These are phyloP conservation scores for Phytophthora melonis DNA, from an alignment of 352 stramenopile species.

Conservation along the genomic window DNA sequence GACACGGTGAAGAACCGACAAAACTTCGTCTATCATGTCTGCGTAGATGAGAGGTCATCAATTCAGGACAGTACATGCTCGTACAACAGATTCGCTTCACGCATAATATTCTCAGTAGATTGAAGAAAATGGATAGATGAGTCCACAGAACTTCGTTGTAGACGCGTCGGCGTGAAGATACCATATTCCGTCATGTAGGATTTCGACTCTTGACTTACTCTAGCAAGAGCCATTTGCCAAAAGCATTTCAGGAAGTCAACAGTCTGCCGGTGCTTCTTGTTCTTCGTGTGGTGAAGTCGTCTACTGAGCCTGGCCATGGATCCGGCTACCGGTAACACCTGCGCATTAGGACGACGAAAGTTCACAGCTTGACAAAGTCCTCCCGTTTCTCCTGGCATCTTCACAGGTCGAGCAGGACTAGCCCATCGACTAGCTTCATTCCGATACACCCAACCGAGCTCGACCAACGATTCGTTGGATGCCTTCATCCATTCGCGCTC, in stretches of 20 bases:
- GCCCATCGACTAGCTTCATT: conserved; percentile 13
- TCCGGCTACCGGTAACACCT: conserved; percentile 8
- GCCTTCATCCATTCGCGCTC: conserved; percentile 6
- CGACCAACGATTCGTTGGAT: conserved; percentile 6
- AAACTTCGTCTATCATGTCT: conserved; percentile 13
- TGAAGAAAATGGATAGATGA: conserved; percentile 15
- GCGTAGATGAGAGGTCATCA: conserved; percentile 6
- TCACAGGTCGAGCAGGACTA: conserved; percentile 10
- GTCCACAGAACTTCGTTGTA: conserved; percentile 12
- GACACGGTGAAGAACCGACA: conserved; percentile 9
- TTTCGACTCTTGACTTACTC: conserved; percentile 14
- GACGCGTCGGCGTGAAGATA: conserved; percentile 6
- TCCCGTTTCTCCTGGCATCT: conserved; percentile 8
- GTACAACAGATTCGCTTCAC: conserved; percentile 5
- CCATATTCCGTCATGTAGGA: conserved; percentile 15
- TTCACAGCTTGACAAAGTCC: conserved; percentile 14
- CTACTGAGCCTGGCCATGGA: conserved; percentile 10
- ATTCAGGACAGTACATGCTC: conserved; percentile 15
- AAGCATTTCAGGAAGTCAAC: conserved; percentile 16
- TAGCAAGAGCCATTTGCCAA: conserved; percentile 3
- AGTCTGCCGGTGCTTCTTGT: conserved; percentile 15
- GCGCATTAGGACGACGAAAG: background rate
- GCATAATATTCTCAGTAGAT: conserved; percentile 14
- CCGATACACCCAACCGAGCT: conserved; percentile 11
- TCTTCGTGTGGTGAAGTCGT: conserved; percentile 8